phyloP scores from a whole-genome alignment of 1,139 yeast species.

The Hansenula lynferdii region DNA sequence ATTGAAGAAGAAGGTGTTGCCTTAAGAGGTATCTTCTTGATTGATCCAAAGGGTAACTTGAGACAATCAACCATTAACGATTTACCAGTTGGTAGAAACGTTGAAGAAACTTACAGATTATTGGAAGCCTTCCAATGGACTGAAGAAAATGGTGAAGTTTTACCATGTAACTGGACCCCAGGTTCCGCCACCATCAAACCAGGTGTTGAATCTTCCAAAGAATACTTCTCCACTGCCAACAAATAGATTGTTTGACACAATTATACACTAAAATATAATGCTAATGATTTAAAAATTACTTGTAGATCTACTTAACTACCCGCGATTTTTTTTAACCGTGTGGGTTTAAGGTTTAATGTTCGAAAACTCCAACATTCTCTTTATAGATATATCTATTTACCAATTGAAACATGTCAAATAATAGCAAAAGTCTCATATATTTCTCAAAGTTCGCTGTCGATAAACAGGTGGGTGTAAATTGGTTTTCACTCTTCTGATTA shows the following conservation, averaged over 20 bases:
- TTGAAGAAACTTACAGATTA: constrained; percentile 95
- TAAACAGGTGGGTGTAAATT: constrained; percentile 41
- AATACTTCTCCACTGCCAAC: constrained; percentile 67
- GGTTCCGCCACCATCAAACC: constrained; percentile 95
- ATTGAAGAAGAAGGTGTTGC: constrained; percentile 95
- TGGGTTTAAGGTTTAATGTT: too few species aligned
- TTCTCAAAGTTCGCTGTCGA: constrained; percentile 56
- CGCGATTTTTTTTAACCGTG: too few species aligned
- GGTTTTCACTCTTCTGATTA: background rate
- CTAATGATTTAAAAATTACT: background rate
- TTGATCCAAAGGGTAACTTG: constrained; percentile 90
- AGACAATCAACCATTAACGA: constrained; percentile 98
- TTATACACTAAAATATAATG: too few species aligned
- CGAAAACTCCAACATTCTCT: too few species aligned
- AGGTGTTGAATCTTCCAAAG: constrained; percentile 75
- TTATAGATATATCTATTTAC: too few species aligned
- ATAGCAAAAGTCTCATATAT: constrained; percentile 24
- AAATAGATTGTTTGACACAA: constrained; percentile 16
- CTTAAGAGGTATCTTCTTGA: constrained; percentile 95
- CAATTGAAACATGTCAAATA: constrained; percentile 6
- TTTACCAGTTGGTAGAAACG: constrained; percentile 98
- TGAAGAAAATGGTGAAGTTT: constrained; percentile 96
- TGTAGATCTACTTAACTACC: too few species aligned
- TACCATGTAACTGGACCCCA: constrained; percentile 99
- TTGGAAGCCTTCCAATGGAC: constrained; percentile 99